Percentiles rank a stretch among this genome's conserved stretches.
Conservation (phyloP, 257 asterid genomes). For the Pogostemon cablin region DNA sequence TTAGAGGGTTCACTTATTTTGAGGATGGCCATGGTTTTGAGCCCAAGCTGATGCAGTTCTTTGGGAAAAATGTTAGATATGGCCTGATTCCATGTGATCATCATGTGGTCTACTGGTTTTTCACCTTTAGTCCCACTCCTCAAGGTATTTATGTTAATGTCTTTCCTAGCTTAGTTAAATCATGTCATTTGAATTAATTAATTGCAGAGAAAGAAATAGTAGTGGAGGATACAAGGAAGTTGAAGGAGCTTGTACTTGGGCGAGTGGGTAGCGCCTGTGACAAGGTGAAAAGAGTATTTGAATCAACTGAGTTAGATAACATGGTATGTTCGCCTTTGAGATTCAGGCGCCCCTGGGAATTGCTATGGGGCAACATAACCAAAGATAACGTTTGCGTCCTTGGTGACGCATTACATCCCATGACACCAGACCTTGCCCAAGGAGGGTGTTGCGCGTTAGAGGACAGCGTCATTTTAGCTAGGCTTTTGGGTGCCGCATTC, state of each 20-base stretch:
- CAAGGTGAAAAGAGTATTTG: conserved; percentile 29
- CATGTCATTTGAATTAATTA: neutral
- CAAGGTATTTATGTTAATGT: conserved; percentile 25
- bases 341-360: conserved; percentile 39
- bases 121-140: conserved; percentile 38
- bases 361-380: conserved; percentile 42
- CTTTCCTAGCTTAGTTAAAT: neutral
- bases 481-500: conserved; percentile 35
- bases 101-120: conserved; percentile 47
- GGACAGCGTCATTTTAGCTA: conserved; percentile 41
- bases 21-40: conserved; percentile 44
- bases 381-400: conserved; percentile 38
- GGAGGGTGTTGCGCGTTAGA: conserved; percentile 48
- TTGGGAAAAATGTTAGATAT: conserved; percentile 46
- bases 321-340: conserved; percentile 36
- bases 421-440: conserved; percentile 51
- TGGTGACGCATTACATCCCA: conserved; percentile 53
- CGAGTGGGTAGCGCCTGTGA: conserved; percentile 39
- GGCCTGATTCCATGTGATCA: conserved; percentile 52
- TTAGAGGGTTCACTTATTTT: conserved; percentile 40
- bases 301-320: conserved; percentile 29
- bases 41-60: conserved; percentile 39
- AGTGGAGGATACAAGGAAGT: conserved; percentile 35
- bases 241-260: conserved; percentile 41
- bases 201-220: conserved; percentile 36